phyloP scores from a whole-genome alignment of 2,329 filamentous ascomycete species.

The Pseudocercospora fijiensis region DNA sequence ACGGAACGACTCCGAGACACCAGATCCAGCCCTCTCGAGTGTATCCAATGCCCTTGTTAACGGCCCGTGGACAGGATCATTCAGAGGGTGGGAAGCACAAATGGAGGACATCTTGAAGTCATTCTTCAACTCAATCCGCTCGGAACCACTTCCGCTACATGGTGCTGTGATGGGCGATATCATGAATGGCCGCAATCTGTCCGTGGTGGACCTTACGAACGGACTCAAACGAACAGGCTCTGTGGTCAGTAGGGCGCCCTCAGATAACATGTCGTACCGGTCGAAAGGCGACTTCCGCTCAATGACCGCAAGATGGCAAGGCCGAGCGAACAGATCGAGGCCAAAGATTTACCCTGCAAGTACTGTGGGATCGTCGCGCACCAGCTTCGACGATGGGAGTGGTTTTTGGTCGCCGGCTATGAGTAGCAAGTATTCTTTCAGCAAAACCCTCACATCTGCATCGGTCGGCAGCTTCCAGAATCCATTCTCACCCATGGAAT shows the following conservation, averaged over 20 bases:
- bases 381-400: slow-evolving; percentile 86
- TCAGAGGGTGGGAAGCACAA: slow-evolving; percentile 82
- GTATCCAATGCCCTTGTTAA: slow-evolving; percentile 76
- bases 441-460: slow-evolving; percentile 85
- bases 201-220: slow-evolving; percentile 55
- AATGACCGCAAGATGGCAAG: slow-evolving; percentile 65
- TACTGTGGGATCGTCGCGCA: slow-evolving; percentile 84
- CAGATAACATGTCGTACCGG: slow-evolving; percentile 71
- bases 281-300: slow-evolving; percentile 63
- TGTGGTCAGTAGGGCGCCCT: slow-evolving; percentile 88
- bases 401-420: slow-evolving; percentile 88
- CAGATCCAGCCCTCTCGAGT: slow-evolving; percentile 38
- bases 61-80: slow-evolving; percentile 68
- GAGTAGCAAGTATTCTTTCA: slow-evolving; percentile 89
- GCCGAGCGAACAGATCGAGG: slow-evolving; percentile 78
- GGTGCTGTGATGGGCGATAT: slow-evolving; percentile 60
- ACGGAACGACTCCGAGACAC: slow-evolving; percentile 37
- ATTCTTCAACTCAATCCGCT: slow-evolving; percentile 86
- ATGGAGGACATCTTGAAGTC: slow-evolving; percentile 88
- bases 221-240: slow-evolving; percentile 78
- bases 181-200: slow-evolving; percentile 50
- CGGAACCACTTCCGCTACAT: slow-evolving; percentile 81
- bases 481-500: slow-evolving; percentile 60
- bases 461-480: slow-evolving; percentile 89
- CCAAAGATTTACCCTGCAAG: slow-evolving; percentile 73